Evolutionary conservation across 2,329 filamentous ascomycete species (phyloP).

Genomic region (Penicillium polonicum): DNA sequence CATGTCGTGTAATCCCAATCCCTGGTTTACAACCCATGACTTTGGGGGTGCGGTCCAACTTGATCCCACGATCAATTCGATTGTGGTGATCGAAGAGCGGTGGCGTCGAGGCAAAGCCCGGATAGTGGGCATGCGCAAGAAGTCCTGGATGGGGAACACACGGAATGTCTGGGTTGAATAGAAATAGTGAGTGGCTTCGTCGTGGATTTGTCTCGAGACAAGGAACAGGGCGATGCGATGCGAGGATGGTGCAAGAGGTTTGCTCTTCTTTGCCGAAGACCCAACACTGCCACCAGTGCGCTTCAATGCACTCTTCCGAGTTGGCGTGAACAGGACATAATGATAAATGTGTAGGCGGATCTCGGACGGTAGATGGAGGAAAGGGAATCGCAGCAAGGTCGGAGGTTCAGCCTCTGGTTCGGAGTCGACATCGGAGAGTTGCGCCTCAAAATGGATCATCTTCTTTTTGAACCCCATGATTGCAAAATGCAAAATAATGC

Average conservation of each 20-base stretch:
- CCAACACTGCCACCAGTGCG: constrained; percentile 37
- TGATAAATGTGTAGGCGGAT: constrained; percentile 53
- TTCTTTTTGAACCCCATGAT: constrained; percentile 22
- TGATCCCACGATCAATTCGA: constrained; percentile 59
- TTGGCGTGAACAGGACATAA: constrained; percentile 43
- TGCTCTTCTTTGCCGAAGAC: constrained; percentile 38
- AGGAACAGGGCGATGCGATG: constrained; percentile 43
- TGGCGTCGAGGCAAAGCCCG: constrained; percentile 53
- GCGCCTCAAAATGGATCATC: constrained; percentile 15
- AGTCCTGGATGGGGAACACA: constrained; percentile 54
- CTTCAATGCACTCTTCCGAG: constrained; percentile 27
- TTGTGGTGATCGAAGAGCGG: constrained; percentile 50
- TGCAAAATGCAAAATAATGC: constrained; percentile 8
- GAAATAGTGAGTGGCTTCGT: constrained; percentile 53
- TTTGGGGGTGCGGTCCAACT: constrained; percentile 59
- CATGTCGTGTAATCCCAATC: constrained; percentile 52
- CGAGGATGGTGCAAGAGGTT: constrained; percentile 32
- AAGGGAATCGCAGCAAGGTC: constrained; percentile 43
- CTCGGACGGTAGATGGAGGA: constrained; percentile 55
- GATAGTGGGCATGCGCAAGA: constrained; percentile 46
- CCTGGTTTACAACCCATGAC: constrained; percentile 52
- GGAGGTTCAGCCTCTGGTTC: constrained; percentile 21
- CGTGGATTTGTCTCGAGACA: constrained; percentile 46
- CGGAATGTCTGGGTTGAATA: constrained; percentile 55
- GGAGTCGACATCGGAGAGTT: constrained; percentile 17